phyloP scores from a whole-genome alignment of 257 asterid genomes.

The Asclepias syriaca region DNA sequence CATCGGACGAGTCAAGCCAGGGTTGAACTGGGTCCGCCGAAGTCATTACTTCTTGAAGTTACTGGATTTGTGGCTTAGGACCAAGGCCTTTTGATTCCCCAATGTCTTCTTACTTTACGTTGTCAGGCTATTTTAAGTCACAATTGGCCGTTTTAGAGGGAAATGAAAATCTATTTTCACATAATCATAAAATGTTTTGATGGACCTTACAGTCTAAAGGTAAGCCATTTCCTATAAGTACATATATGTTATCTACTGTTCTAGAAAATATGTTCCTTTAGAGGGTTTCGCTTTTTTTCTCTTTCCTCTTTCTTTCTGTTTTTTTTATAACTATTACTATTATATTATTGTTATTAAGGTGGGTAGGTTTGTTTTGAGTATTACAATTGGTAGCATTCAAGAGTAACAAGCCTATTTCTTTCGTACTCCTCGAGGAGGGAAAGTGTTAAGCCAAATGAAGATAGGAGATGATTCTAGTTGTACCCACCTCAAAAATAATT shows the following conservation, averaged over 20 bases:
- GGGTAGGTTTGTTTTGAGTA: neutral
- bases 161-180: neutral
- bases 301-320: neutral
- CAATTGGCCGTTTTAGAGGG: neutral
- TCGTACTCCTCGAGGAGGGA: too few relatives aligned
- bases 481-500: too few relatives aligned
- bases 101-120: neutral
- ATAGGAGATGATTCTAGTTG: neutral
- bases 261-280: neutral
- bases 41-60: neutral
- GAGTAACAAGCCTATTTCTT: neutral
- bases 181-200: neutral
- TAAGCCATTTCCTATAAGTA: neutral
- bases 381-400: neutral
- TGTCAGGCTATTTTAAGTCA: neutral
- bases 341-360: neutral
- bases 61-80: neutral
- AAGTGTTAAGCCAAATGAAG: neutral
- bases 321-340: too few relatives aligned
- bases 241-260: neutral
- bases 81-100: neutral
- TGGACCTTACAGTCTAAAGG: neutral
- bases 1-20: slow-evolving; percentile 41
- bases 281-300: neutral
- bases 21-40: slow-evolving; percentile 13